Base-by-base conservation (phyloP, 768 basidiomycete genomes). In the Boletus tomentosulus region DNA sequence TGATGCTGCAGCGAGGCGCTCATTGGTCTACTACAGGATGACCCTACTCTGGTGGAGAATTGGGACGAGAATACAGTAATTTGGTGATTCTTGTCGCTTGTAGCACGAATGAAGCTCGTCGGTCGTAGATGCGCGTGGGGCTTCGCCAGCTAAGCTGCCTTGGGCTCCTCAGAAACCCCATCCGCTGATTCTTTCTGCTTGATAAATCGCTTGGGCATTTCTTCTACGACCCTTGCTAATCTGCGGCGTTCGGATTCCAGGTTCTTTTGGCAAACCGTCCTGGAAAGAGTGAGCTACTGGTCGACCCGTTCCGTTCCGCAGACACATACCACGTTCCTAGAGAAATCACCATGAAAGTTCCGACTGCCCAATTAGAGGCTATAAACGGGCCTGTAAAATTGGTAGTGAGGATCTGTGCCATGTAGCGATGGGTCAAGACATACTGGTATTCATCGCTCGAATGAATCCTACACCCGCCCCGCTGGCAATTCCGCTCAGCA, bases 361-460 rank as follows among this genome's bases (percentile, higher is more conserved):
- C 87, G 19, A 89, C 76, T 13, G 86, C 88, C 90, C 90, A 92
- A 65, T 89, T 82, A 3, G 81, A 85, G 35, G 87, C 89, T 37
- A 81, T 75, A 53, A 87, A 75, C 1, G 83, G 77, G 31, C 76
- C 89, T 58, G 48, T 38, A 5, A 27, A 38, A 15, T 31, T 15
- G 44, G 28, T 4, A 27, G 38, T 65, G 41, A 67, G 57, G 39
- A 35, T 35, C 15, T 37, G 46, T 16, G 35, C 16, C 25, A 25
- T 44, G 15, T 24, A 42, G 28, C 10, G n/a, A 50, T 24, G 45
- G 38, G 53, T 6, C 48, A 12, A 37, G 38, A 75, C 84, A 52
- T 66, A 89, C 89, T 74, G 11, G 81, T 71, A 62, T 79, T 79
- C 61, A 90, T 69, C 3, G 82, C 85, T 51, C 89, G 79, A 50